phyloP scores from a whole-genome alignment of 2,329 filamentous ascomycete genomes.

The Fusarium sp. region DNA sequence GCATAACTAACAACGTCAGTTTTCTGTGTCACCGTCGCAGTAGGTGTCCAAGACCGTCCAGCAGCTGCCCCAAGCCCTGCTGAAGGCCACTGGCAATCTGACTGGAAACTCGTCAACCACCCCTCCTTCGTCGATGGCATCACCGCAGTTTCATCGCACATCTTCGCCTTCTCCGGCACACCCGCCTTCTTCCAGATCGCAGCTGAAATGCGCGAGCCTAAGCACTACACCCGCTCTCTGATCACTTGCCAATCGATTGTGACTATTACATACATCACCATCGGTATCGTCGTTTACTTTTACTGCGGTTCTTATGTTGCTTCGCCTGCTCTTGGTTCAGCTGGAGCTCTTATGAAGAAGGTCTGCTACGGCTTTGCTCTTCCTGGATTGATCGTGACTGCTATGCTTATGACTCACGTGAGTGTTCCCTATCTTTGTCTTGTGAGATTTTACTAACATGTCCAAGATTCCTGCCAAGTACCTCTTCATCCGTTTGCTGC shows the following conservation, averaged over 20 bases:
- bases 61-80: slow-evolving; percentile 16
- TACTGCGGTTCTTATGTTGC: slow-evolving; percentile 60
- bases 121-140: slow-evolving; percentile 50
- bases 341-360: slow-evolving; percentile 57
- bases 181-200: slow-evolving; percentile 51
- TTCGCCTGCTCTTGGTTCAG: slow-evolving; percentile 60
- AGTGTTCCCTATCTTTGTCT: slow-evolving; percentile 1
- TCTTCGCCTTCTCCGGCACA: slow-evolving; percentile 54
- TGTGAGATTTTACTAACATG: background rate
- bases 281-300: slow-evolving; percentile 57
- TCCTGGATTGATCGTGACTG: slow-evolving; percentile 46
- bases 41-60: slow-evolving; percentile 32
- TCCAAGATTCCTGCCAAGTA: slow-evolving; percentile 33
- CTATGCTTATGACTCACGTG: slow-evolving; percentile 45
- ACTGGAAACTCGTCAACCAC: slow-evolving; percentile 48
- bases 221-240: slow-evolving; percentile 25
- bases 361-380: slow-evolving; percentile 56
- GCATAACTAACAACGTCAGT: background rate
- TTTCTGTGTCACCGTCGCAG: slow-evolving; percentile 34
- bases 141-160: slow-evolving; percentile 48
- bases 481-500: slow-evolving; percentile 35
- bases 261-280: slow-evolving; percentile 48
- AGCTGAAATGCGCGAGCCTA: slow-evolving; percentile 51
- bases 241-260: slow-evolving; percentile 46
- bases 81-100: slow-evolving; percentile 44